phyloP scores from a whole-genome alignment of 202 grass and related monocot species.

The Sporobolus alterniflorus region DNA sequence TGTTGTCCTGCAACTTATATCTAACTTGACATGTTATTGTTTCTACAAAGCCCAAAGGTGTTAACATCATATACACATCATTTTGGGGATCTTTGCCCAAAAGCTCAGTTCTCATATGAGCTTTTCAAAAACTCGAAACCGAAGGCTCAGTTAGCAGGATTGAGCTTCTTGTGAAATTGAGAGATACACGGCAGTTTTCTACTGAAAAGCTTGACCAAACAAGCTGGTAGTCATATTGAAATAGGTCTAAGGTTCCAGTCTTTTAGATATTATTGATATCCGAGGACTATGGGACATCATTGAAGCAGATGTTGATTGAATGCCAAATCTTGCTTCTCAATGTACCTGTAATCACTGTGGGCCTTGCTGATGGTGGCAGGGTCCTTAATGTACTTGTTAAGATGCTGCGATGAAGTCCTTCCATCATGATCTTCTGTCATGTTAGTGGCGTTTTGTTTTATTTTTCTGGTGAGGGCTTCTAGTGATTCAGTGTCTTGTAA shows the following conservation, averaged over 20 bases:
- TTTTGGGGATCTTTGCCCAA: background rate
- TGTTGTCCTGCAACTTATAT: background rate
- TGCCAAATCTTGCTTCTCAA: background rate
- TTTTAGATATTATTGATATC: background rate
- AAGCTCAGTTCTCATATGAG: background rate
- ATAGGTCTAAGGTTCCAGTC: background rate
- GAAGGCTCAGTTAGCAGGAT: background rate
- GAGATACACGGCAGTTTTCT: background rate
- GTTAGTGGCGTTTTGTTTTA: background rate
- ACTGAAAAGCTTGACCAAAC: background rate
- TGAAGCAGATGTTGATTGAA: background rate
- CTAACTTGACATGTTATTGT: background rate
- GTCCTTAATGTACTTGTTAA: background rate
- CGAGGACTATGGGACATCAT: background rate
- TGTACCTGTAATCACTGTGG: background rate
- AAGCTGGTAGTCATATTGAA: background rate
- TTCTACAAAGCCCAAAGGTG: background rate
- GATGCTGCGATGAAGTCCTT: background rate
- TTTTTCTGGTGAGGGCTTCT: background rate
- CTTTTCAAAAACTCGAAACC: background rate
- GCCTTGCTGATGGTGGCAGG: background rate
- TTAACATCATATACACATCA: background rate
- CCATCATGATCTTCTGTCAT: background rate
- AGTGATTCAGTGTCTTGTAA: background rate
- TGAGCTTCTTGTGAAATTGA: background rate